Evolutionary conservation across 1,284 basidiomycete genomes (phyloP).

Genomic region (Thelephora terrestris): DNA sequence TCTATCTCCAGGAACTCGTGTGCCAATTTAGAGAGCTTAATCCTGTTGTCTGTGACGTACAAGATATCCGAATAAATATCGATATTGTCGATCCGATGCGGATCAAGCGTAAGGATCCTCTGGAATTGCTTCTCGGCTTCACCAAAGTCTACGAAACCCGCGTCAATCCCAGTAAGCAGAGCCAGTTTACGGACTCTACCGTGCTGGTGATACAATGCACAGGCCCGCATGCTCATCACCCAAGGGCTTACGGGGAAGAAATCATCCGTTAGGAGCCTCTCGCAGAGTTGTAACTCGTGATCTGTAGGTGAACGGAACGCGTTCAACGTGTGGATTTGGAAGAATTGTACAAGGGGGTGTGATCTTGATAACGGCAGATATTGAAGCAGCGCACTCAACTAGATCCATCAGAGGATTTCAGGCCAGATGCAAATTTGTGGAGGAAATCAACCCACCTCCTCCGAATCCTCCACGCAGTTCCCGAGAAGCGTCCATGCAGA

Average conservation of each 20-base stretch:
- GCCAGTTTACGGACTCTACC: conserved; percentile 34
- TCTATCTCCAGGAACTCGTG: conserved; percentile 85
- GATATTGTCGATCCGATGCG: conserved; percentile 88
- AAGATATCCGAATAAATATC: conserved; percentile 97
- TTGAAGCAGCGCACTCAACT: conserved; percentile 53
- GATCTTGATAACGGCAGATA: conserved; percentile 54
- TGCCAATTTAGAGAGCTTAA: conserved; percentile 86
- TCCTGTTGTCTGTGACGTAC: conserved; percentile 85
- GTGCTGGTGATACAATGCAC: conserved; percentile 84
- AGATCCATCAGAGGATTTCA: conserved; percentile 3
- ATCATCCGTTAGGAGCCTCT: conserved; percentile 58
- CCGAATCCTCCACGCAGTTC: conserved; percentile 76
- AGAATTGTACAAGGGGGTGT: conserved; percentile 76
- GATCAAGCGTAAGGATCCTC: conserved; percentile 70
- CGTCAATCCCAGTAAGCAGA: neutral
- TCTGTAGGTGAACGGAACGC: conserved; percentile 85
- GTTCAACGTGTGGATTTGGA: conserved; percentile 83
- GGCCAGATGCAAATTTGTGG: neutral
- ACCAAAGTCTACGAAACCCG: conserved; percentile 60
- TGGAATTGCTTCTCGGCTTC: conserved; percentile 81
- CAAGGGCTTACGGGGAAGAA: conserved; percentile 81
- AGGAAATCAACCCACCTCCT: conserved; percentile 54
- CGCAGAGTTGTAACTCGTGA: conserved; percentile 69
- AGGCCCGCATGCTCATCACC: conserved; percentile 78
- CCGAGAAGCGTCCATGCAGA: conserved; percentile 82